phyloP scores from a whole-genome alignment of 441 rosid genomes.

The Populus hybrid region DNA sequence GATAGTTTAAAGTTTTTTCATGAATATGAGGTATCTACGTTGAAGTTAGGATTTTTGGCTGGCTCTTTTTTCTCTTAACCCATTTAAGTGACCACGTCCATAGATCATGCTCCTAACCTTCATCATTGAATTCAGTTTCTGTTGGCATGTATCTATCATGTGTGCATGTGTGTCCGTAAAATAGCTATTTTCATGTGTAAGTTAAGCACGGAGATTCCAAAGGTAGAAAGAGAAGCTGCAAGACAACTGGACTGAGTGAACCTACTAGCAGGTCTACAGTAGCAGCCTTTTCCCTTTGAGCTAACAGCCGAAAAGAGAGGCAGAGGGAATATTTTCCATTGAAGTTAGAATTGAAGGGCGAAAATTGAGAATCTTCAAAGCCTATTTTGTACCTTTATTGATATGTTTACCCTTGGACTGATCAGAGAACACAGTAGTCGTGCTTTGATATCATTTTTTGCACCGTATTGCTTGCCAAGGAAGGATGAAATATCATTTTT shows the following conservation, averaged over 20 bases:
- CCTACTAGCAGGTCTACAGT: slow-evolving; percentile 20
- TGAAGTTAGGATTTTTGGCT: not conserved
- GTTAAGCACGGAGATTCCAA: slow-evolving; percentile 10
- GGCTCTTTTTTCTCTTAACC: not conserved
- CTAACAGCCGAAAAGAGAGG: slow-evolving; percentile 30
- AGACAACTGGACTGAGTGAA: slow-evolving; percentile 8
- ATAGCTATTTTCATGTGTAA: not conserved
- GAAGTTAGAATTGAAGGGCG: slow-evolving; percentile 25
- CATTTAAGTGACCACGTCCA: not conserved
- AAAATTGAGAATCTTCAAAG: slow-evolving; percentile 32
- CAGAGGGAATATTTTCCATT: slow-evolving; percentile 31
- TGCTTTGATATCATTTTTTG: slow-evolving; percentile 10
- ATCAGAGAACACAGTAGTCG: not conserved
- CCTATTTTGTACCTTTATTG: slow-evolving; percentile 11
- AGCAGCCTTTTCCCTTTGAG: slow-evolving; percentile 22
- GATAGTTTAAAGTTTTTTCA: slow-evolving; percentile 19
- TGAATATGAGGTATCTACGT: not conserved
- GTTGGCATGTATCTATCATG: not conserved
- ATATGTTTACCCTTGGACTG: not conserved
- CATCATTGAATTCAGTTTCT: slow-evolving; percentile 1
- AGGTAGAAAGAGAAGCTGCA: slow-evolving; percentile 8
- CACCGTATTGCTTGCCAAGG: slow-evolving; percentile 10
- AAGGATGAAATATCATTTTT: not conserved
- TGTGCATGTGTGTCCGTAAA: not conserved
- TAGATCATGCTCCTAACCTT: not conserved